These are phyloP conservation scores for Rubia yunnanensis DNA, from an alignment of 257 asterid species.

Conservation along the genomic window DNA sequence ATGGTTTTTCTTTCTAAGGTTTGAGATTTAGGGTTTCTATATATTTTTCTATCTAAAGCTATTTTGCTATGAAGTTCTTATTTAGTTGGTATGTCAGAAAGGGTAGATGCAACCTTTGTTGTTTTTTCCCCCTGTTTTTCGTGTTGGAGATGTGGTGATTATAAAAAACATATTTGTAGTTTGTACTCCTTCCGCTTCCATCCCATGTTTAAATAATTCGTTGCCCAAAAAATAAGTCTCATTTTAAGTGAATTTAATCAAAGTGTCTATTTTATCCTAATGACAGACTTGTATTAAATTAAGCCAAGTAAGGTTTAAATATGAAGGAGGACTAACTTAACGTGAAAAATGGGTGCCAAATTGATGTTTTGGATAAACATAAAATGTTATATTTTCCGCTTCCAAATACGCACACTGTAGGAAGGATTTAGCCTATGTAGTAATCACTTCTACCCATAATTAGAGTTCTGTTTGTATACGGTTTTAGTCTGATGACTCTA, in stretches of 20 bases:
- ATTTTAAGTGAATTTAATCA: neutral
- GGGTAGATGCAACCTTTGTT: neutral
- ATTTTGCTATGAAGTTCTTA: neutral
- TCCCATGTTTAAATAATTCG: too few species aligned
- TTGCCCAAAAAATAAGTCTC: neutral
- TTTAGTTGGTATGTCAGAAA: too few species aligned
- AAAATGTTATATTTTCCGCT: neutral
- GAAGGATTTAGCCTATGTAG: neutral
- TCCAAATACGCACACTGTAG: neutral
- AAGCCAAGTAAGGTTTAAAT: neutral
- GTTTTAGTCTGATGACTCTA: neutral
- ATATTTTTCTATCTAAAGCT: neutral
- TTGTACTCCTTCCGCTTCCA: too few species aligned
- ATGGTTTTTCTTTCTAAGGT: neutral
- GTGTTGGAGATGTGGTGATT: neutral
- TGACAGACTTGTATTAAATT: neutral
- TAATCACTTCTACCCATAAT: neutral
- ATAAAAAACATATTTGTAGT: too few species aligned
- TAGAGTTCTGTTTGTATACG: too few species aligned
- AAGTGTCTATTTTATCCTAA: too few species aligned
- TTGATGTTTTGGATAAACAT: neutral
- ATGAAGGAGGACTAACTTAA: neutral
- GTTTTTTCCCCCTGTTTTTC: neutral
- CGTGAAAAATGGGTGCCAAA: neutral
- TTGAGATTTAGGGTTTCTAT: constrained; percentile 1